phyloP scores from a whole-genome alignment of 176 grass and related monocot species.

The Neostapfia colusana region DNA sequence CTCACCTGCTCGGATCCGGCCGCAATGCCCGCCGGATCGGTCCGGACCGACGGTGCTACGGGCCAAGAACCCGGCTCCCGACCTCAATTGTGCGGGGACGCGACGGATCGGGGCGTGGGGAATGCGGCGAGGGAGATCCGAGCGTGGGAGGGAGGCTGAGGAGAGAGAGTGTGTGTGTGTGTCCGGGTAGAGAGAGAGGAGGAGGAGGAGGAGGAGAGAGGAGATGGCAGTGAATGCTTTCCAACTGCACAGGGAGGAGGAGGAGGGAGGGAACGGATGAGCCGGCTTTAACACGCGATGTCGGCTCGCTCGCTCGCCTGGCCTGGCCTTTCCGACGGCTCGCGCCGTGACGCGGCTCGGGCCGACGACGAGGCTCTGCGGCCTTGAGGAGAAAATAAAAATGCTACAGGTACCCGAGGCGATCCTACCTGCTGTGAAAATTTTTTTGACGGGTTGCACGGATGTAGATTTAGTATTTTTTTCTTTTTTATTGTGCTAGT shows the following conservation, averaged over 20 bases:
- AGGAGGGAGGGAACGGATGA: slow-evolving; percentile 43
- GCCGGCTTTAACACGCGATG: slow-evolving; percentile 41
- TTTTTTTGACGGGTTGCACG: too few relatives aligned
- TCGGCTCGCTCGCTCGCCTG: too few relatives aligned
- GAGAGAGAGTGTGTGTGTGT: slow-evolving; percentile 24
- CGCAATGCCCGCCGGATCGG: slow-evolving; percentile 14
- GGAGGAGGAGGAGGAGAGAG: slow-evolving; percentile 14
- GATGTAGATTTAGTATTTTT: too few relatives aligned
- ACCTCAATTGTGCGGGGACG: slow-evolving; percentile 1
- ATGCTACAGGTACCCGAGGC: too few relatives aligned
- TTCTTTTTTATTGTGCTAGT: too few relatives aligned
- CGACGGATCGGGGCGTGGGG: slow-evolving; percentile 21
- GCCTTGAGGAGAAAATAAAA: too few relatives aligned
- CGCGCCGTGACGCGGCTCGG: background rate
- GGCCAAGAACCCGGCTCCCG: slow-evolving; percentile 14
- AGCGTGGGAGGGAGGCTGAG: background rate
- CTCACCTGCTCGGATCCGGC: slow-evolving; percentile 37
- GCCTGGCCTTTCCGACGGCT: background rate
- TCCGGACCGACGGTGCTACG: background rate
- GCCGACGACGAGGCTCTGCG: too few relatives aligned
- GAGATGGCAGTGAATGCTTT: slow-evolving; percentile 60
- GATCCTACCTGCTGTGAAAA: too few relatives aligned
- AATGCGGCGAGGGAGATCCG: slow-evolving; percentile 36
- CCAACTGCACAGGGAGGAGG: slow-evolving; percentile 51
- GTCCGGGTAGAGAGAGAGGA: slow-evolving; percentile 23